phyloP scores from a whole-genome alignment of 2,329 filamentous ascomycete genomes.

The Celoporthe dispersa region DNA sequence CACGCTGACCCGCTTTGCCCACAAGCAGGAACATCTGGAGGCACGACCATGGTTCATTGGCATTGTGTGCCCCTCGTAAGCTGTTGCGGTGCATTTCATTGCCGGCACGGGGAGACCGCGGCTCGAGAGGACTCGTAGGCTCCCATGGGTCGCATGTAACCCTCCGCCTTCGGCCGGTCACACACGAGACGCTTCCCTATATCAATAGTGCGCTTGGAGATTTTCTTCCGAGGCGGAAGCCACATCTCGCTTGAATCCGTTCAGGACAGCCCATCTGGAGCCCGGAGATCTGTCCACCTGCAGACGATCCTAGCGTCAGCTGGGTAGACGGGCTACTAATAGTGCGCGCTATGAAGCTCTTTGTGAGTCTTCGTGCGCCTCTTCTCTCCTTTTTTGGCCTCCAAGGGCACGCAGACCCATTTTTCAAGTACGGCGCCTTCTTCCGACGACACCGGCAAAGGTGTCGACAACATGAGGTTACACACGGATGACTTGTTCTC shows the following conservation, averaged over 20 bases:
- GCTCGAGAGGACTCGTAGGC: neutral
- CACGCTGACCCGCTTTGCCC: neutral
- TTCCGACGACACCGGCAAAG: neutral
- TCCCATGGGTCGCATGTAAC: neutral
- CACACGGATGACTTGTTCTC: neutral
- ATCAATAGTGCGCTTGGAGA: neutral
- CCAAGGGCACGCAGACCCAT: neutral
- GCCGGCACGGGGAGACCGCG: neutral
- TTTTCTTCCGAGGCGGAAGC: neutral
- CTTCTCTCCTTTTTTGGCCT: neutral
- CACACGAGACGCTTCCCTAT: neutral
- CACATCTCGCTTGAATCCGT: no score
- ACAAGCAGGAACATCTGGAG: neutral
- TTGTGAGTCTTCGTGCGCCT: neutral
- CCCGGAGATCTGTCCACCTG: neutral
- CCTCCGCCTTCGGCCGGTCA: neutral
- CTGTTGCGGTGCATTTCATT: neutral
- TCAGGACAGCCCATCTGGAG: neutral
- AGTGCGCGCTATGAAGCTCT: neutral
- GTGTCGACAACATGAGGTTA: neutral
- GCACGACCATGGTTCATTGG: neutral
- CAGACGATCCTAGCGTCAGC: neutral
- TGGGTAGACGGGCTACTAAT: neutral
- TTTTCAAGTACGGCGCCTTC: neutral
- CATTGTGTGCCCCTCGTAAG: neutral